Evolutionary conservation across 345 rosid genomes (phyloP), one percentile per base, ranked within the genome.

Genomic region (Erodium maritimum): DNA sequence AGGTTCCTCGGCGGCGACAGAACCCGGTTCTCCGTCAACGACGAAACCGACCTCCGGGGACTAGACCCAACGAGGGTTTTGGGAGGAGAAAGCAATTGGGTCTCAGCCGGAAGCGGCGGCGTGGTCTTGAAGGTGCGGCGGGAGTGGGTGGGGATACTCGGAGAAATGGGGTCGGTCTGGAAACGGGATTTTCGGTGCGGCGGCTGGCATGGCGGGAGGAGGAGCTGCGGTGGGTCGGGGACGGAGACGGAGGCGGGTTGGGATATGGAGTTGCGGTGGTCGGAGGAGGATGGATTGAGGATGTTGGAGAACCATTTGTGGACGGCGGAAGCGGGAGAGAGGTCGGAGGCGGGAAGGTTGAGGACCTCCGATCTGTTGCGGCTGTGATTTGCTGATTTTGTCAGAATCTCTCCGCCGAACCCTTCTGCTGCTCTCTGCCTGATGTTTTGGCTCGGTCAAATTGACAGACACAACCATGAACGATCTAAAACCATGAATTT

Each of bases 1-100:
- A 83, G 67, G 52, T 63, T 78, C 74, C 71, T 83, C 0, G 84
- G 84, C 0, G 88, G 85, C 5, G 85, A 82, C 48, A 82, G 72
- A 6, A 65, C 71, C 50, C 46, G 52, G 56, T 62, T 50, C 53
- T 71, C 72, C 21, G 65, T 69, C 67, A 6, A 57, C 69, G 79
- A 71, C 11, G 85, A 78, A 5, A 70, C 53, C 11, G 82, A 76
- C 61, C 72, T 75, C 67, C 80, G 64, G 11, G 60, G n/a, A n/a
- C n/a, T n/a, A n/a, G n/a, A n/a, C n/a, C n/a, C n/a, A n/a, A n/a
- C n/a, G n/a, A n/a, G n/a, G n/a, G n/a, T n/a, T n/a, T n/a, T n/a
- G n/a, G n/a, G 86, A 4, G 83, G 85, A 50, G 90, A 77, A 17
- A 79, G 78, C 58, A 66, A 5, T 19, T 69, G 76, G 19, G 20